These are phyloP conservation scores for Primulina tabacum DNA, from an alignment of 257 asterid species.

Conservation along the genomic window DNA sequence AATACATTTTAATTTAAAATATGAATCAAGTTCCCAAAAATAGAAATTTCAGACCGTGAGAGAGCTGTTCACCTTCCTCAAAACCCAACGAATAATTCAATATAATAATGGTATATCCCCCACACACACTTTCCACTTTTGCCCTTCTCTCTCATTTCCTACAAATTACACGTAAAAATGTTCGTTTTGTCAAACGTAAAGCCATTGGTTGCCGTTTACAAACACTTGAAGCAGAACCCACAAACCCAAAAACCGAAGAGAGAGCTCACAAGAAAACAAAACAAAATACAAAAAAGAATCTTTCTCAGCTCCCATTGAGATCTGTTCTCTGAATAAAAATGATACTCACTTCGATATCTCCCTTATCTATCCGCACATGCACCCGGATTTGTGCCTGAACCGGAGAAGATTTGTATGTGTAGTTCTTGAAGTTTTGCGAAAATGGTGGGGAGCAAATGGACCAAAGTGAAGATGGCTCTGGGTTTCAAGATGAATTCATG, in stretches of 20 bases:
- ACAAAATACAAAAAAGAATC: neutral
- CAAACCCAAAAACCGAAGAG: constrained; percentile 34
- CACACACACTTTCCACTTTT: neutral
- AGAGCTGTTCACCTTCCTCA: constrained; percentile 22
- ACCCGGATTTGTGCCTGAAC: constrained; percentile 1
- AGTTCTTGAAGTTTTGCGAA: constrained; percentile 11
- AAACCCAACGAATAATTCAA: constrained; percentile 43
- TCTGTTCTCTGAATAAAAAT: constrained; percentile 24
- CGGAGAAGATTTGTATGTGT: constrained; percentile 18
- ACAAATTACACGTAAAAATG: neutral
- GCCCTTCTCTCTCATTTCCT: constrained; percentile 20
- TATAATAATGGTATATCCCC: neutral
- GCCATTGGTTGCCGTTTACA: constrained; percentile 68
- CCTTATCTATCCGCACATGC: neutral
- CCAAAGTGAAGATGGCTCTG: constrained; percentile 64
- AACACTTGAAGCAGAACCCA: constrained; percentile 27
- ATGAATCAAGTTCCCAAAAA: no score
- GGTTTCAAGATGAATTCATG: constrained; percentile 58
- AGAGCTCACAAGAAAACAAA: neutral
- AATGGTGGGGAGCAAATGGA: constrained; percentile 81
- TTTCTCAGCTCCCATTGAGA: constrained; percentile 30
- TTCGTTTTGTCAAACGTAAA: constrained; percentile 34
- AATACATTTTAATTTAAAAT: no score
- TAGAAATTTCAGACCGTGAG: no score
- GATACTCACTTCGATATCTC: constrained; percentile 21